Percentiles rank a stretch among this genome's conserved stretches.
Evolutionary conservation across 2,329 filamentous ascomycete species (phyloP).

Genomic region (Sporothrix variecibatus): DNA sequence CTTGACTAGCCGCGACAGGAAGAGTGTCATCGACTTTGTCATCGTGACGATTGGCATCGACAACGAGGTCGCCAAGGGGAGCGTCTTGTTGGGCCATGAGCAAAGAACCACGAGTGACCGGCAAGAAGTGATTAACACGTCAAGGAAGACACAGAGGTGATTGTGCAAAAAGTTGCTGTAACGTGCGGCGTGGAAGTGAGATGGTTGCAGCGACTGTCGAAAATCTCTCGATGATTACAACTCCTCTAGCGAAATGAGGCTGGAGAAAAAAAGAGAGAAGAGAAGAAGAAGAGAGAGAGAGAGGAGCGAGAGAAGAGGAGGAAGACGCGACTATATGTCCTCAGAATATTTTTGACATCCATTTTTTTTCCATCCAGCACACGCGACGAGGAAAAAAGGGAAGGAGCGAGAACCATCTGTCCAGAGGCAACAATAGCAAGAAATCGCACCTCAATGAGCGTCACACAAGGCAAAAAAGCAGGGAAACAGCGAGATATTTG

Average conservation of each 20-base stretch:
- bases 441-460: neutral
- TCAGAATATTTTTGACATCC: neutral
- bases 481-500: neutral
- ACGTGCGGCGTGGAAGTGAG: no score
- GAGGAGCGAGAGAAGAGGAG: neutral
- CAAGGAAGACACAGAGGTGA: neutral
- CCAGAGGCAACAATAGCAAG: neutral
- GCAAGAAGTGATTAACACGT: no score
- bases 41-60: neutral
- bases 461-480: neutral
- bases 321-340: neutral
- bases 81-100: no score
- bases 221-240: neutral
- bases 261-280: neutral
- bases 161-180: neutral
- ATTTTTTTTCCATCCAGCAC: no score
- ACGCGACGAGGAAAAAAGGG: neutral
- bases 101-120: no score
- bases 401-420: neutral
- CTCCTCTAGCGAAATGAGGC: neutral
- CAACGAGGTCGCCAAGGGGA: neutral
- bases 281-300: neutral
- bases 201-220: no score
- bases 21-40: neutral
- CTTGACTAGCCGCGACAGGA: neutral